Evolutionary conservation across 805 yeast species (phyloP).

Genomic region (Ogataea pilisensis): DNA sequence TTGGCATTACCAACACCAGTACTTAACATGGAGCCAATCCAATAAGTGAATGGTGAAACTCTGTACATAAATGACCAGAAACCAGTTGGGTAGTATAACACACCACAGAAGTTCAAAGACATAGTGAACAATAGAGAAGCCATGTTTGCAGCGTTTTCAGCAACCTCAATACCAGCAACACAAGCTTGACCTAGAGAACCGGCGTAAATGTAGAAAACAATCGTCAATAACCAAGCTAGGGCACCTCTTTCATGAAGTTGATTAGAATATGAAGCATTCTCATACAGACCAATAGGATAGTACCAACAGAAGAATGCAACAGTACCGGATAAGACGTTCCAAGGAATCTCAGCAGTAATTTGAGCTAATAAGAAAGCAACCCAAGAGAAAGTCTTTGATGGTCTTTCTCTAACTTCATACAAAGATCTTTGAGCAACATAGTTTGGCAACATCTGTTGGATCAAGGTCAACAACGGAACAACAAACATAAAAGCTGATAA

Average conservation of each 20-base stretch:
- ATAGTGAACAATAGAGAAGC: constrained; percentile 55
- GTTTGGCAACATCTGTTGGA: constrained; percentile 61
- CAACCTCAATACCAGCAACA: constrained; percentile 55
- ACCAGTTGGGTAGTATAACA: constrained; percentile 56
- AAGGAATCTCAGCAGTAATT: constrained; percentile 62
- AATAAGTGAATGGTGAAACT: constrained; percentile 64
- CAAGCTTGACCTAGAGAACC: constrained; percentile 56
- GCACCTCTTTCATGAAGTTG: constrained; percentile 53
- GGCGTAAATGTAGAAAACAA: constrained; percentile 49
- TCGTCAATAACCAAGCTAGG: constrained; percentile 37
- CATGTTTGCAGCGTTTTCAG: constrained; percentile 61
- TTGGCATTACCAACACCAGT: constrained; percentile 49
- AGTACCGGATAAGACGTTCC: constrained; percentile 59
- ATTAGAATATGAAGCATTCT: constrained; percentile 50
- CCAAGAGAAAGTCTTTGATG: constrained; percentile 71
- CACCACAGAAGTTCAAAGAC: constrained; percentile 75
- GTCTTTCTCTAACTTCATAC: constrained; percentile 71
- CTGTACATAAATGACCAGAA: constrained; percentile 81
- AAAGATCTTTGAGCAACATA: constrained; percentile 59
- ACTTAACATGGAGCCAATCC: constrained; percentile 51
- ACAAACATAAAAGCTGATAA: constrained; percentile 68
- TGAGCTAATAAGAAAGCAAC: constrained; percentile 56
- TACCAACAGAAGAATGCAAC: constrained; percentile 61
- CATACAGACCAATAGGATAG: constrained; percentile 67
- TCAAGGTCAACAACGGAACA: constrained; percentile 49